These are phyloP conservation scores for Pleurotus citrinopileatus DNA, from an alignment of 768 basidiomycete genomes.

Conservation along the genomic window DNA sequence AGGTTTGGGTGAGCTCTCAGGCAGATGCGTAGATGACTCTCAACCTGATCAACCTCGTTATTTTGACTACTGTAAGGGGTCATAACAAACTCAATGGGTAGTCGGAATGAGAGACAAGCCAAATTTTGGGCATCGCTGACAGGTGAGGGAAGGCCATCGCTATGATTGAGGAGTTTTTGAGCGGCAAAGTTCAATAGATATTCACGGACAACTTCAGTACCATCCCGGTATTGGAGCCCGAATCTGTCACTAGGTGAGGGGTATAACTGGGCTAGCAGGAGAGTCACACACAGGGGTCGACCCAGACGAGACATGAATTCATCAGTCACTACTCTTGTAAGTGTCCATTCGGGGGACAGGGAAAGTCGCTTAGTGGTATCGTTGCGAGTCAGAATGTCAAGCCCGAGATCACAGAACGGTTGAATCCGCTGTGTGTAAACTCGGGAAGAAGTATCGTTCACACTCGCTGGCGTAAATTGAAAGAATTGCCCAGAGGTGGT, in stretches of 20 bases:
- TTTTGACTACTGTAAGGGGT: neutral
- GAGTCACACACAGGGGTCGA: neutral
- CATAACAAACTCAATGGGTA: constrained; percentile 10
- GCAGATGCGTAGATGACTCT: constrained; percentile 11
- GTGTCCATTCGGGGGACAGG: no score
- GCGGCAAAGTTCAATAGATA: neutral
- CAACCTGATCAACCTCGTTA: constrained; percentile 6
- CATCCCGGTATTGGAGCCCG: no score
- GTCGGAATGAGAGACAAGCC: constrained; percentile 10
- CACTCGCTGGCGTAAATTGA: constrained; percentile 4
- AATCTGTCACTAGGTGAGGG: neutral
- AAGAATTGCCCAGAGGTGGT: constrained; percentile 2
- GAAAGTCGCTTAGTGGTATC: no score
- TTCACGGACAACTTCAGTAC: no score
- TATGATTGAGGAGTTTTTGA: constrained; percentile 8
- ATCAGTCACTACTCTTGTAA: no score
- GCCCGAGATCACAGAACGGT: no score
- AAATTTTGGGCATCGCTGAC: neutral
- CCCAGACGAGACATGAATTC: neutral
- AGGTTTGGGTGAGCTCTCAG: constrained; percentile 6
- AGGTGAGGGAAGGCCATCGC: neutral
- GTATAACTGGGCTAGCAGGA: neutral
- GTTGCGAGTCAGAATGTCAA: no score
- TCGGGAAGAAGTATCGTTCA: neutral
- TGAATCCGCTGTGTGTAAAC: no score